Base-by-base conservation (phyloP, 2,329 filamentous ascomycete genomes). In the Amesomyces nigricolor region DNA sequence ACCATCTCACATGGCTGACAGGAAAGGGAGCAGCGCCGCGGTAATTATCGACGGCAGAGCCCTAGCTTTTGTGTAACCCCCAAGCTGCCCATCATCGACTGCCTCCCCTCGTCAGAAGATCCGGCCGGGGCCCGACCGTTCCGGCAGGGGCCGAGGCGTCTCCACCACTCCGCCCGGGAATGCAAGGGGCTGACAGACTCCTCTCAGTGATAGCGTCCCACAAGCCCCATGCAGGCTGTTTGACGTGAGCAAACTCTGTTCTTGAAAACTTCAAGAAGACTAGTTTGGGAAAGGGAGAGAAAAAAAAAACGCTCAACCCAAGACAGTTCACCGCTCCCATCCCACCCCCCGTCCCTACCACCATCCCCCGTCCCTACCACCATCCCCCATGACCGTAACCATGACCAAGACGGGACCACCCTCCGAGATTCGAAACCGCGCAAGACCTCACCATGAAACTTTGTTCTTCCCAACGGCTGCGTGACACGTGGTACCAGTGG, bases 401-500 rank as follows among this genome's bases (percentile, higher is more conserved):
- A 51, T 32, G 37, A 17, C 35, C 19, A 53, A 35, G 14, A 38
- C 13, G 16, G 16, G 19, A 17, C 1, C 26, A 40, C 42, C 14
- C 30, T 39, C 16, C 37, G 40, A 35, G 16, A 32, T 17, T 45
- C 50, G 16, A 57, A 59, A 45, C 48, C 58, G 13, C 55, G 29
- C 53, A 54, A 45, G 43, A 5, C 37, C 17, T 39, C 52, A 29
- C 32, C 48, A 42, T 42, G 35, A 32, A 30, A 35, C 45, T 50
- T 16, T 38, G 42, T 67, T 19, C 17, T 19, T 3, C 32, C 63
- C 64, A 65, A 65, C 64, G 54, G 58, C 54, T 46, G 58, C 32
- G 51, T 64, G 64, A 65, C 64, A 65, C 64, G 64, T 65, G 63
- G 64, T 63, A 46, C 43, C 45, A 57, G 54, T 58, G 17, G 17